Evolutionary conservation across 2,329 filamentous ascomycete species (phyloP), one percentile per base, ranked within the genome.

Genomic region (Diaporthe sp.): DNA sequence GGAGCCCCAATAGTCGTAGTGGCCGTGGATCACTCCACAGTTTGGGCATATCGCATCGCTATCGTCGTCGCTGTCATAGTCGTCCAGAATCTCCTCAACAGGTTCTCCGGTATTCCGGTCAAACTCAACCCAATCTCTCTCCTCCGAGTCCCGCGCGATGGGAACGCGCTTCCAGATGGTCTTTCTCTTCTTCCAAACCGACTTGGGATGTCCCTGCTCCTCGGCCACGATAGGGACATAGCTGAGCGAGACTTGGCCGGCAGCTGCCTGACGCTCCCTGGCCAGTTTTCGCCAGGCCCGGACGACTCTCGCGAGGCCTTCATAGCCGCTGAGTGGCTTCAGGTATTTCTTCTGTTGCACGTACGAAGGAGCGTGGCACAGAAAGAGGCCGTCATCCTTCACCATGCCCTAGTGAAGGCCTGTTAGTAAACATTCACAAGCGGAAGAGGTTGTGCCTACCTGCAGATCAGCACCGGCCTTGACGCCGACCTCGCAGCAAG

Each of bases 141-240:
- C 79, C 19, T 82, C 78, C 0, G 75, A 77, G 72, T 86, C 85
- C 25, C 86, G 84, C 25, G 80, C 80, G 5, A 82, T 61, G 1
- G 88, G 88, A 0, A 89, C 84, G 17, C 81, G 84, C 78, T 89
- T 90, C 87, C 87, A 90, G 27, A 90, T 84, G 4, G 88, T 85
- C 35, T 81, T 81, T 17, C 86, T 84, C 25, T 85, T 83, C n/a
- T 83, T 79, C 74, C 80, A 85, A 3, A 59, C 35, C 7, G 86
- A 87, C 39, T 78, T 74, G 4, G 87, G 87, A 25, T 87, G 84
- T 3, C 82, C 86, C 42, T 81, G 79, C 68, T 86, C 85, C 27
- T 80, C 72, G 13, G 86, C 85, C 0, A 84, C 86, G 0, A 85
- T 79, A 3, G 85, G 83, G 71, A 87, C 61, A 9, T 39, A n/a